Conservation (phyloP, 768 basidiomycete genomes). For the Tricholoma hemisulphureum region DNA sequence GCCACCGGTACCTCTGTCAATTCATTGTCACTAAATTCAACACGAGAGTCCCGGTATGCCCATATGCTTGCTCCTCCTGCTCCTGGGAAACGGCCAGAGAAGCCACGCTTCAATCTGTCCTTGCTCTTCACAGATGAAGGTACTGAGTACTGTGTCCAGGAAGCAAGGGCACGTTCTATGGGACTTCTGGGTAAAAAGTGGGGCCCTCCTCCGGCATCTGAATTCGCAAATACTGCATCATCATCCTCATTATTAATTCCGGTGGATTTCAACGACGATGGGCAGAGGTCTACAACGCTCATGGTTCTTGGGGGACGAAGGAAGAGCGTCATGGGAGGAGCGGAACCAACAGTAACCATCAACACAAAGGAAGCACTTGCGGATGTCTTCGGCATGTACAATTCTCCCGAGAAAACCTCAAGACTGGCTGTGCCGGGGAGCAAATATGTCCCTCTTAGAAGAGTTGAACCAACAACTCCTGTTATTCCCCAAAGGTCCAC, state of each 20-base stretch:
- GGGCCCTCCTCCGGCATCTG: slow-evolving; percentile 59
- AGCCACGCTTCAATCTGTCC: slow-evolving; percentile 63
- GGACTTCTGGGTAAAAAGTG: slow-evolving; percentile 85
- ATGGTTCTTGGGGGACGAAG: slow-evolving; percentile 35
- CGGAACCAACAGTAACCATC: slow-evolving; percentile 88
- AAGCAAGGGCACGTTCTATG: slow-evolving; percentile 78
- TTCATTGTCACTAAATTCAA: slow-evolving; percentile 33
- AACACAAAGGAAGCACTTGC: slow-evolving; percentile 94
- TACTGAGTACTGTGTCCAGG: slow-evolving; percentile 82
- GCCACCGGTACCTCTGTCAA: slow-evolving; percentile 23
- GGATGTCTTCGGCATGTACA: slow-evolving; percentile 96
- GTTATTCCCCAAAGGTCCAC: slow-evolving; percentile 34
- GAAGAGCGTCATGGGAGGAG: slow-evolving; percentile 44
- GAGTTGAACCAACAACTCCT: slow-evolving; percentile 59
- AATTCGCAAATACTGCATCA: slow-evolving; percentile 31
- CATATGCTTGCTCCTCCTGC: slow-evolving; percentile 69
- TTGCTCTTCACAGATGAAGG: slow-evolving; percentile 74
- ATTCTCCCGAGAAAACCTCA: slow-evolving; percentile 78
- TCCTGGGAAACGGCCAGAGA: slow-evolving; percentile 71
- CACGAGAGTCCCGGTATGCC: slow-evolving; percentile 59
- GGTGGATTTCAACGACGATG: slow-evolving; percentile 64
- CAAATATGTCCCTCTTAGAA: slow-evolving; percentile 71
- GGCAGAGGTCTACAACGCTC: slow-evolving; percentile 43
- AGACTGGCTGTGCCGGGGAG: slow-evolving; percentile 56
- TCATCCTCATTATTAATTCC: slow-evolving; percentile 36